A percentile compares a stretch with the other conserved stretches of the same genome.
Conservation (phyloP, 331 rosid species). For the Pyracantha coccinea region DNA sequence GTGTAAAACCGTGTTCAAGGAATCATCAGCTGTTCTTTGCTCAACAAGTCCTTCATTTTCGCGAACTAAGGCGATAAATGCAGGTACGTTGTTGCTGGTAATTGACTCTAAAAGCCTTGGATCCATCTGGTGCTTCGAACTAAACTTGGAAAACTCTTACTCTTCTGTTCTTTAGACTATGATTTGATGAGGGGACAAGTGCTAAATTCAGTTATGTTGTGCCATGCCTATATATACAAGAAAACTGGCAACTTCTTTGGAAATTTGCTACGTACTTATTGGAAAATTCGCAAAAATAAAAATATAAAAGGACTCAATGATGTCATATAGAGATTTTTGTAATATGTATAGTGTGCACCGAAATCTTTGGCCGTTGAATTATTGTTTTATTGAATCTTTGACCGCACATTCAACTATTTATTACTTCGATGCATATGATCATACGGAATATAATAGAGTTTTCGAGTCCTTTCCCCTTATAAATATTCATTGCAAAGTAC, state of each 20-base stretch:
- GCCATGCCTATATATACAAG: not conserved
- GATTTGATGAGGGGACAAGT: not conserved
- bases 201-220: not conserved
- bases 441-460: not conserved
- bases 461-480: not conserved
- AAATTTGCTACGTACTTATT: not conserved
- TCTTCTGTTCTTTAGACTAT: not conserved
- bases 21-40: slow-evolving; percentile 32
- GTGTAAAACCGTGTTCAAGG: slow-evolving; percentile 45
- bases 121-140: slow-evolving; percentile 34
- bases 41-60: slow-evolving; percentile 35
- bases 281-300: not conserved
- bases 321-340: too few species aligned
- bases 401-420: too few species aligned
- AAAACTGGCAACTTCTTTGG: not conserved
- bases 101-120: slow-evolving; percentile 37
- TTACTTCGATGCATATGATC: too few species aligned
- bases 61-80: slow-evolving; percentile 24
- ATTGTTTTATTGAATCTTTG: too few species aligned
- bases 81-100: slow-evolving; percentile 24
- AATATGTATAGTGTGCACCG: too few species aligned
- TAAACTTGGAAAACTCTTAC: not conserved
- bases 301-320: not conserved
- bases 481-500: not conserved
- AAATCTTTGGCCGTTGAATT: too few species aligned